Base-by-base conservation (phyloP, 2,329 filamentous ascomycete genomes). In the Phialophora tarda region DNA sequence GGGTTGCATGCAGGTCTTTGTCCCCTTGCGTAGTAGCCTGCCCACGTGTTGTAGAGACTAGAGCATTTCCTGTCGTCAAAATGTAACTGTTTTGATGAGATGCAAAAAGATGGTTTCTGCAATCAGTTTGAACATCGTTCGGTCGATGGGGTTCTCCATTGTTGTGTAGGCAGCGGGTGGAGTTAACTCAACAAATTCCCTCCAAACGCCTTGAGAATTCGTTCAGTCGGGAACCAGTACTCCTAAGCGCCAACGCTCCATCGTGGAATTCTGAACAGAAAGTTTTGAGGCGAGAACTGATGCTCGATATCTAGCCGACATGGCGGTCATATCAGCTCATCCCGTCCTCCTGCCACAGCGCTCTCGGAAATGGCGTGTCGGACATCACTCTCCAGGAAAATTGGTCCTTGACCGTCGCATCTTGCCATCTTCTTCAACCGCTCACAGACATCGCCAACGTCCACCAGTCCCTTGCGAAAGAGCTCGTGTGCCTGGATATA, bases 391-490 rank as follows among this genome's bases (percentile, higher is more conserved):
- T 97, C 93, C 68, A 91, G 89, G 73, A 97, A 97, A 48, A 95
- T 93, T 1, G 93, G 93, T 0, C 93, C 91, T 75, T 92, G 89
- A 1, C 93, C 93, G 78, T 97, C 91, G 76, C 93, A 97, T 74
- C 89, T 87, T 21, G 92, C 91, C 73, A 86, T 81, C 21, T 84
- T 83, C 80, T 92, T 93, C 61, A 98, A 81, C 12, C 88, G 83
- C 74, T 95, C 90, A 76, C 90, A 93, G 34, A 97, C 91, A 75
- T 90, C 86, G 44, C 85, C 89, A 12, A 97, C 88, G 77, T 98
- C 91, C 28, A 97, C 89, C 23, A 91, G 82, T 0, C 93, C 92
- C 55, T 86, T 85, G 76, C 88, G 87, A 76, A 91, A 96, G 8
- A 93, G 79, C 6, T 91, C 87, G 77, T 97, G 92, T 61, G 82